Conservation (phyloP, 306 rosid species). For the Pachyrhizus erosus region DNA sequence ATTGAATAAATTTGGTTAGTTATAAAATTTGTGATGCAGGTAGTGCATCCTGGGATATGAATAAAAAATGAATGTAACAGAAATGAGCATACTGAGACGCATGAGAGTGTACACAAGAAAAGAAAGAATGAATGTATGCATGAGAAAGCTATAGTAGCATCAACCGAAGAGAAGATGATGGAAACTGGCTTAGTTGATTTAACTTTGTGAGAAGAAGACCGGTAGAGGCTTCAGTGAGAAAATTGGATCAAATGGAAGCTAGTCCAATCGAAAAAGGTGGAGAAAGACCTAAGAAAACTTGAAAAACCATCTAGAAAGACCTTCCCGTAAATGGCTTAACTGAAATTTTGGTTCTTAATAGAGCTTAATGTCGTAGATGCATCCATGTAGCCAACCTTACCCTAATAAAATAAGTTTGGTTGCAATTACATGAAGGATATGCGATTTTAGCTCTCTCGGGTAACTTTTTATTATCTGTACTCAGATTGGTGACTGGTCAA, state of each 20-base stretch:
- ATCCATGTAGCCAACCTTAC: not conserved
- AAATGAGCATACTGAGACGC: slow-evolving; percentile 12
- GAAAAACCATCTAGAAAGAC: slow-evolving; percentile 12
- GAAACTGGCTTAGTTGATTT: not conserved
- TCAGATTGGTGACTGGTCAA: slow-evolving; percentile 93
- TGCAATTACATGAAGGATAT: slow-evolving; percentile 37
- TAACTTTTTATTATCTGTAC: slow-evolving; percentile 38
- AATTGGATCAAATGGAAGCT: slow-evolving; percentile 9
- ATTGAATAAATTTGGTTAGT: not conserved
- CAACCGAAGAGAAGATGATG: not conserved
- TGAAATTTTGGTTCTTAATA: not conserved
- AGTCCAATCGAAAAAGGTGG: not conserved
- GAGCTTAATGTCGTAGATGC: not conserved
- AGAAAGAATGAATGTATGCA: not conserved
- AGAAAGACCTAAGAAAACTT: not conserved
- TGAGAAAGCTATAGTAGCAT: not conserved
- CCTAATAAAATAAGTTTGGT: slow-evolving; percentile 3
- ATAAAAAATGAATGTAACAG: not conserved
- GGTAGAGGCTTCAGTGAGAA: not conserved
- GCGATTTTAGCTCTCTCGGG: slow-evolving; percentile 27
- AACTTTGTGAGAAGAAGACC: slow-evolving; percentile 10
- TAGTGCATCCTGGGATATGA: slow-evolving; percentile 2
- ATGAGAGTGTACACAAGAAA: slow-evolving; percentile 6
- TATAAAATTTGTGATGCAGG: not conserved
- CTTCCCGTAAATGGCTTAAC: not conserved